These are phyloP conservation scores for Aspergillus sp. DNA, from an alignment of 2,329 filamentous ascomycete genomes.

Conservation along the genomic window DNA sequence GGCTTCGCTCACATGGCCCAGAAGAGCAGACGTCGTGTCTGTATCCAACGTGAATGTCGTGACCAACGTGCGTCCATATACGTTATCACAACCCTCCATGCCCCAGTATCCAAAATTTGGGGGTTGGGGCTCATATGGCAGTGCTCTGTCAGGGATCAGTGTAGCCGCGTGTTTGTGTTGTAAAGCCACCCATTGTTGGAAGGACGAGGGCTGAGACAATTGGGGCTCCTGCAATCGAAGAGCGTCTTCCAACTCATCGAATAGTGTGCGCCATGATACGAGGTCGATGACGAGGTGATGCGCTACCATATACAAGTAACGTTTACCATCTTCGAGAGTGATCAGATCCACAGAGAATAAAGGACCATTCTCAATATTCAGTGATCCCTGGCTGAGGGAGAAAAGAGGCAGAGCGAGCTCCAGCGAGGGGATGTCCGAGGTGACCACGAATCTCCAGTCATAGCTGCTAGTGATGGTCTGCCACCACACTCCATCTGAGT, in stretches of 20 bases:
- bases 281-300: conserved; percentile 6
- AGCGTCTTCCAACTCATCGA: conserved; percentile 3
- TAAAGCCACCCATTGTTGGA: conserved; percentile 3
- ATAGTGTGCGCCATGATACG: conserved; percentile 7
- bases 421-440: background rate
- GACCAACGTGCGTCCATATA: too few species aligned
- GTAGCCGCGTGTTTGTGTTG: conserved; percentile 54
- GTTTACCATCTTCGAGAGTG: background rate
- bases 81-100: too few species aligned
- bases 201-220: too few species aligned
- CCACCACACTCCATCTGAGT: background rate
- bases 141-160: conserved; percentile 33
- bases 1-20: conserved; percentile 5
- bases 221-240: too few species aligned
- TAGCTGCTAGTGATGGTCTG: conserved; percentile 2
- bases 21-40: conserved; percentile 7
- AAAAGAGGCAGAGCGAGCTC: background rate
- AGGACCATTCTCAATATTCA: background rate
- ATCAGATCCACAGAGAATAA: background rate
- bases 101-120: too few species aligned
- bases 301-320: background rate
- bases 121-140: conserved; percentile 44
- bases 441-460: too few species aligned
- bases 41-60: conserved; percentile 9
- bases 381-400: background rate